Conservation (phyloP, 345 rosid species). For the Rhodamnia argentea region DNA sequence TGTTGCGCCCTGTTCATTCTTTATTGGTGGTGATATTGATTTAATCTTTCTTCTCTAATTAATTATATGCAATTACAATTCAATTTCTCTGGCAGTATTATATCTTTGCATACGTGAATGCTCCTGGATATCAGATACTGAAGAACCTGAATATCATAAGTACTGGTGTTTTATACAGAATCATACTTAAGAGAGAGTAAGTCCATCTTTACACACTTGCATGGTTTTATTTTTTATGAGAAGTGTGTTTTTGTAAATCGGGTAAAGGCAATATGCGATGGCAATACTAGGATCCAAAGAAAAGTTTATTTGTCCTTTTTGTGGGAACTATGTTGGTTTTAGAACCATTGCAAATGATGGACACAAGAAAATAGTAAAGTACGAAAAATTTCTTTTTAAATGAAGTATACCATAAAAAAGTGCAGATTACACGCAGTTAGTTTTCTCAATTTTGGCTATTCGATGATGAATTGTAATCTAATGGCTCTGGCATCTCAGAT, state of each 20-base stretch:
- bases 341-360: not conserved
- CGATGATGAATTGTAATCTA: not conserved
- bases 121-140: slow-evolving; percentile 95
- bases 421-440: not conserved
- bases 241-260: not conserved
- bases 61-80: not conserved
- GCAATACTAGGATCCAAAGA: not conserved
- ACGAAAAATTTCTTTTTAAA: not conserved
- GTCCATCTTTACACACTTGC: slow-evolving; percentile 1
- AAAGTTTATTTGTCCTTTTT: not conserved
- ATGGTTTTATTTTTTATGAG: not conserved
- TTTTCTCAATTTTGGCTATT: not conserved
- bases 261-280: not conserved
- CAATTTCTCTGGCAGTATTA: slow-evolving; percentile 58
- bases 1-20: not conserved
- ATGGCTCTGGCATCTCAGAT: slow-evolving; percentile 27
- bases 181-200: slow-evolving; percentile 88
- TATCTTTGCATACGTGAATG: slow-evolving; percentile 94
- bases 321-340: not conserved
- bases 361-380: not conserved
- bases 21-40: not conserved
- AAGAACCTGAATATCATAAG: slow-evolving; percentile 96
- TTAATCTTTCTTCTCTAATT: slow-evolving; percentile 1
- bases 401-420: not conserved
- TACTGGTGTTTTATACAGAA: slow-evolving; percentile 84